Evolutionary conservation across 345 rosid genomes (phyloP).

Genomic region (Mercurialis annua): DNA sequence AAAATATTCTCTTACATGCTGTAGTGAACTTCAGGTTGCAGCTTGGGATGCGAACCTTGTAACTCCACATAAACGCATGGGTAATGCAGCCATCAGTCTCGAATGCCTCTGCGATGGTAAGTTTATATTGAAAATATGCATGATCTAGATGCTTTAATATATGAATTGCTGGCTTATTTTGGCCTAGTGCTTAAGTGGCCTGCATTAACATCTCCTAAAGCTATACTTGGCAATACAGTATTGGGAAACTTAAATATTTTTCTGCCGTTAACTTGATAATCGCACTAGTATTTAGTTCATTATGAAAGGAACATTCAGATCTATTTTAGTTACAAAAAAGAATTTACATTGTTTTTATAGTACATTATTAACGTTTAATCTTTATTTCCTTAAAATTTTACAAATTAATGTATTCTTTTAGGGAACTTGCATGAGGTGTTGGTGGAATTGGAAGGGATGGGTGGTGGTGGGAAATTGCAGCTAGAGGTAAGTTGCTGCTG

Average conservation of each 20-base stretch:
- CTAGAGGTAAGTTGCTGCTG: conserved; percentile 60
- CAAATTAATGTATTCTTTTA: conserved; percentile 28
- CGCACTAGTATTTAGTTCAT: background rate
- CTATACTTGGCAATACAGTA: background rate
- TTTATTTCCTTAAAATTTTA: background rate
- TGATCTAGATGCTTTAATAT: background rate
- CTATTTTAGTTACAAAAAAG: background rate
- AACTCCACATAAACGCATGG: conserved; percentile 96
- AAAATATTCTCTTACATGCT: background rate
- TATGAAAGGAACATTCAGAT: background rate
- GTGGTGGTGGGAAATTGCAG: conserved; percentile 87
- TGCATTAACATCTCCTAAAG: conserved; percentile 1
- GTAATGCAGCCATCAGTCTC: conserved; percentile 58
- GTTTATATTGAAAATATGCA: conserved; percentile 20
- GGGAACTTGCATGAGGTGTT: conserved; percentile 65
- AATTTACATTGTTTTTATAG: too few relatives aligned
- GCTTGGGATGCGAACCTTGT: conserved; percentile 99
- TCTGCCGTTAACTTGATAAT: background rate
- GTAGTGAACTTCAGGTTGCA: conserved; percentile 56
- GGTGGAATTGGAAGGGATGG: conserved; percentile 93
- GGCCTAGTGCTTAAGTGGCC: conserved; percentile 1
- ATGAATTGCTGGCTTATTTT: background rate
- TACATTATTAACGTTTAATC: too few relatives aligned
- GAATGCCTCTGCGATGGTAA: conserved; percentile 75
- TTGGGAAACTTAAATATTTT: background rate